Conservation (phyloP, 345 rosid genomes). For the Hibiscus mutabilis region DNA sequence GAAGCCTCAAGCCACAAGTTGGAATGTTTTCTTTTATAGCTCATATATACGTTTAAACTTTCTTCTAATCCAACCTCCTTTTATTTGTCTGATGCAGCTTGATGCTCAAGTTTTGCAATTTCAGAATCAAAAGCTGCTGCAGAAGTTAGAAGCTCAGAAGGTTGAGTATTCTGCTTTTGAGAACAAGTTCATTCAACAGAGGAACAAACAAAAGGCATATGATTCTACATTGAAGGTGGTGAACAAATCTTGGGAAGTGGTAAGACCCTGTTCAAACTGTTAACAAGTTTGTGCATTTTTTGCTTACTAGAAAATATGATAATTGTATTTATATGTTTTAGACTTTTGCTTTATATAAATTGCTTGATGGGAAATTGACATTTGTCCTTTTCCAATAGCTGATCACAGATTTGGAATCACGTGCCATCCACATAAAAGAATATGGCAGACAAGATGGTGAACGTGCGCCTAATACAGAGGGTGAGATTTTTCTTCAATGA, state of each 20-base stretch:
- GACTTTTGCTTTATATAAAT: constrained; percentile 6
- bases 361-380: constrained; percentile 15
- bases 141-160: constrained; percentile 79
- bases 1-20: neutral
- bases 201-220: constrained; percentile 53
- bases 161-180: constrained; percentile 60
- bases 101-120: constrained; percentile 72
- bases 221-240: constrained; percentile 51
- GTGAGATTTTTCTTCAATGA: constrained; percentile 31
- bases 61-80: neutral
- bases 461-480: constrained; percentile 25
- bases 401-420: constrained; percentile 50
- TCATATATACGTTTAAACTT: no score
- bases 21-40: no score
- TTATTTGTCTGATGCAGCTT: constrained; percentile 38
- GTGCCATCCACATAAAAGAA: constrained; percentile 40
- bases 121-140: constrained; percentile 82
- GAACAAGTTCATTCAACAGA: constrained; percentile 45
- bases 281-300: constrained; percentile 1
- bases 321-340: neutral
- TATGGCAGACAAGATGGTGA: constrained; percentile 31
- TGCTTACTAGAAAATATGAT: neutral
- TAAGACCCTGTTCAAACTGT: constrained; percentile 20
- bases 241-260: constrained; percentile 67
- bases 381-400: constrained; percentile 41